Evolutionary conservation across 2,329 filamentous ascomycete species (phyloP).

Genomic region (Mariannaea elegans): DNA sequence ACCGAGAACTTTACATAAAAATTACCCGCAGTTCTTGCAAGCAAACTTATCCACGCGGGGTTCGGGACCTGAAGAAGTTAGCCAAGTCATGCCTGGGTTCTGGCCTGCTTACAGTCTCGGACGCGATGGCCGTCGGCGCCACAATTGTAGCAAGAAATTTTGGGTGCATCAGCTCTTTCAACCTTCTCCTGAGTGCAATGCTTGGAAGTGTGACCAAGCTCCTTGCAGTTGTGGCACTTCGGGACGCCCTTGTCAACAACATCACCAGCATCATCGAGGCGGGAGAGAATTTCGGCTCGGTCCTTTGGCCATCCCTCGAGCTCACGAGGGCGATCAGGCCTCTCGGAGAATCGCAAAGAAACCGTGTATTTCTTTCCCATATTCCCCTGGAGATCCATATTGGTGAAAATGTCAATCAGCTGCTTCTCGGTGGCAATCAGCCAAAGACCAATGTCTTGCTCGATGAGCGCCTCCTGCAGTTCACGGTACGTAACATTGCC

Average conservation of each 20-base stretch:
- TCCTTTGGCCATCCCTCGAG: slow-evolving; percentile 67
- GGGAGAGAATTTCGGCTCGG: slow-evolving; percentile 67
- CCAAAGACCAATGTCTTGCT: slow-evolving; percentile 62
- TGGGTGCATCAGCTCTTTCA: slow-evolving; percentile 54
- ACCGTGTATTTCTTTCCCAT: slow-evolving; percentile 71
- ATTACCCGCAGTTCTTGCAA: slow-evolving; percentile 73
- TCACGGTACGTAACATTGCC: slow-evolving; percentile 67
- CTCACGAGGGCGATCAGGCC: slow-evolving; percentile 67
- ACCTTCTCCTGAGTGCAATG: slow-evolving; percentile 66
- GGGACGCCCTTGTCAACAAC: slow-evolving; percentile 66
- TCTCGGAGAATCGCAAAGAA: slow-evolving; percentile 67
- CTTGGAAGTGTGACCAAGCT: slow-evolving; percentile 70
- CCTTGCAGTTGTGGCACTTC: slow-evolving; percentile 71
- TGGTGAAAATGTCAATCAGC: slow-evolving; percentile 66
- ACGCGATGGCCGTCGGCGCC: slow-evolving; percentile 70
- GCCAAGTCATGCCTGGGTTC: slow-evolving; percentile 3
- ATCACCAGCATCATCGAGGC: slow-evolving; percentile 73
- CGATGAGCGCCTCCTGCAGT: slow-evolving; percentile 69
- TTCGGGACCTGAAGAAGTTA: slow-evolving; percentile 56
- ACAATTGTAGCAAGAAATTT: slow-evolving; percentile 73
- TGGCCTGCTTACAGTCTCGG: slow-evolving; percentile 70
- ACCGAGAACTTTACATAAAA: neutral
- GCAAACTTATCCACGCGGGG: slow-evolving; percentile 71
- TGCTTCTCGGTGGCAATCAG: slow-evolving; percentile 70
- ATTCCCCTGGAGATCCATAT: slow-evolving; percentile 78